phyloP scores from a whole-genome alignment of 1,284 basidiomycete species.

The Sporisorium sorghi region DNA sequence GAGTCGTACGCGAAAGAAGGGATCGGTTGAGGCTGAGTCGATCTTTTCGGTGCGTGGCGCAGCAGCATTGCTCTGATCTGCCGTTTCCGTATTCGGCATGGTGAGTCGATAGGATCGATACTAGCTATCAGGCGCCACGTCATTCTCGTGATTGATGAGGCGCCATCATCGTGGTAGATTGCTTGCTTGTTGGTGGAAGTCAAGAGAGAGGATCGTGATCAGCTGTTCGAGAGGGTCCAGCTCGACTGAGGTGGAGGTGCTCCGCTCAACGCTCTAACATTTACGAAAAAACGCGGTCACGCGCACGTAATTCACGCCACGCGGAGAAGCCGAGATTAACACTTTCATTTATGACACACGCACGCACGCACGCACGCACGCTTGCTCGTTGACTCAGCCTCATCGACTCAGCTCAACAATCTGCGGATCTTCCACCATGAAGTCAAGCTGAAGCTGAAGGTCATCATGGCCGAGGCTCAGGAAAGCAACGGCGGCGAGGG shows the following conservation, averaged over 20 bases:
- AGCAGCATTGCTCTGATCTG: slow-evolving; percentile 7
- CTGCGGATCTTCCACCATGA: neutral
- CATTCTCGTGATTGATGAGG: neutral
- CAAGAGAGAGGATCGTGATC: neutral
- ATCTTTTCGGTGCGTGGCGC: slow-evolving; percentile 26
- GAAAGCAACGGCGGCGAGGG: neutral
- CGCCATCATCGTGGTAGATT: neutral
- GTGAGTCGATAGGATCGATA: neutral
- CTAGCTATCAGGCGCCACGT: neutral
- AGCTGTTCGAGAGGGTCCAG: slow-evolving; percentile 10
- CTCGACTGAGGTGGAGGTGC: neutral
- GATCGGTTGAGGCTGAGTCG: slow-evolving; percentile 22
- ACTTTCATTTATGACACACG: slow-evolving; percentile 5
- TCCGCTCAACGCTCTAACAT: slow-evolving; percentile 11
- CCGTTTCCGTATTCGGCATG: slow-evolving; percentile 10
- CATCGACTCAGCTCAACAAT: neutral
- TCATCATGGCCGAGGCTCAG: neutral
- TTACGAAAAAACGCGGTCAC: slow-evolving; percentile 14
- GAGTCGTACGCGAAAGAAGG: slow-evolving; percentile 61
- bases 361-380: too few relatives aligned
- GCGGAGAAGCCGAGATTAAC: neutral
- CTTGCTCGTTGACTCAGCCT: neutral
- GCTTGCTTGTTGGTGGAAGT: neutral
- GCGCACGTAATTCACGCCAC: slow-evolving; percentile 44
- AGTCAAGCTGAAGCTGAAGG: too few relatives aligned